Percentiles rank a stretch among this genome's conserved stretches.
Evolutionary conservation across 441 rosid species (phyloP).

Genomic region (Isatis lusitanica): DNA sequence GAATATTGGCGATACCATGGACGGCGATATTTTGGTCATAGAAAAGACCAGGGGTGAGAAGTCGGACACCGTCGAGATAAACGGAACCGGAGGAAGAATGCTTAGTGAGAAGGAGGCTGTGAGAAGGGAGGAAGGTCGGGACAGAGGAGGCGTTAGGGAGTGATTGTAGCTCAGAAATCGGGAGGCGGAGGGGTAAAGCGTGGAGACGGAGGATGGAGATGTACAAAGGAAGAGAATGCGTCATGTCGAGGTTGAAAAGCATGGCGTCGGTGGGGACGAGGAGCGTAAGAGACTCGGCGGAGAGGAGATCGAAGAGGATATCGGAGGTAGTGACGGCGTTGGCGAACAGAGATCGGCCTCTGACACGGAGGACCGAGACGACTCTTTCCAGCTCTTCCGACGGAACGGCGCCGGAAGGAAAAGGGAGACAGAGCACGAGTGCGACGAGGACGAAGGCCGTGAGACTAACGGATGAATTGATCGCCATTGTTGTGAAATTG

Average conservation of each 20-base stretch:
- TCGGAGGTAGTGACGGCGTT: conserved; percentile 44
- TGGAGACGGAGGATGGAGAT: conserved; percentile 44
- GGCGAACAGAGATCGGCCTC: conserved; percentile 40
- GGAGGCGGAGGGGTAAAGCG: conserved; percentile 38
- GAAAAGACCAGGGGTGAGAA: conserved; percentile 38
- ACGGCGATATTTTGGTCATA: conserved; percentile 37
- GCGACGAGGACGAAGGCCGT: background rate
- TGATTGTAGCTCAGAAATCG: conserved; percentile 29
- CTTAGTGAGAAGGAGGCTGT: conserved; percentile 28
- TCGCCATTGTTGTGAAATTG: conserved; percentile 13
- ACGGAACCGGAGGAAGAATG: background rate
- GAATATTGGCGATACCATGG: conserved; percentile 38
- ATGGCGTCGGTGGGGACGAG: conserved; percentile 40
- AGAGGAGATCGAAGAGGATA: conserved; percentile 42
- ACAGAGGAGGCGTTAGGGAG: conserved; percentile 29
- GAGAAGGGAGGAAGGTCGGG: conserved; percentile 36
- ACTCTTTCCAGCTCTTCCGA: conserved; percentile 38
- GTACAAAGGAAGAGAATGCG: conserved; percentile 36
- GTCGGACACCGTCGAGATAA: conserved; percentile 20
- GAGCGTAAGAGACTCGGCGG: conserved; percentile 33
- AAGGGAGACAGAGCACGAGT: conserved; percentile 13
- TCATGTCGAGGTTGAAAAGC: conserved; percentile 42
- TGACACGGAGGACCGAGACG: conserved; percentile 36
- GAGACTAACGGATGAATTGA: background rate
- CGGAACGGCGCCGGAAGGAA: conserved; percentile 26